These are phyloP conservation scores for Phoma sp. DNA, from an alignment of 2,329 filamentous ascomycete species.

Conservation along the genomic window DNA sequence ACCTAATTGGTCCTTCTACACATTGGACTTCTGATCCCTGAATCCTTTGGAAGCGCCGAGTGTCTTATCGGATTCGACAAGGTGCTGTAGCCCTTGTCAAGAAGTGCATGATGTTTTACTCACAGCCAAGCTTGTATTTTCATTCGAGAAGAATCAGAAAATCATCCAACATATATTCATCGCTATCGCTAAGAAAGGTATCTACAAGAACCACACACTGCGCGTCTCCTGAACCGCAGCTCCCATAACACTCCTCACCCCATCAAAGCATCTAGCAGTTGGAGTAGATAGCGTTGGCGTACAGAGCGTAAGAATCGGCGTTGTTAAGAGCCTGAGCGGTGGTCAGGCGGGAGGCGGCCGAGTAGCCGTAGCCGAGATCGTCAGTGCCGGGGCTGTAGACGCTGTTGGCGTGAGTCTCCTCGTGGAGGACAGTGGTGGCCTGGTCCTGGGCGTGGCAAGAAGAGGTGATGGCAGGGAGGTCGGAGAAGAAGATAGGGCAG, in stretches of 20 bases:
- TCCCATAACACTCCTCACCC: neutral
- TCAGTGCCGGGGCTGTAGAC: constrained; percentile 61
- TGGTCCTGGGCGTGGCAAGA: constrained; percentile 70
- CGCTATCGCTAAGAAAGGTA: constrained; percentile 7
- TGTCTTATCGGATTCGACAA: too few species aligned
- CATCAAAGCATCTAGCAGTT: constrained; percentile 26
- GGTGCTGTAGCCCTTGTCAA: too few species aligned
- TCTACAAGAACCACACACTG: constrained; percentile 2
- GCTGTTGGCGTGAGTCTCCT: constrained; percentile 67
- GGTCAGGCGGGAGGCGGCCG: constrained; percentile 53
- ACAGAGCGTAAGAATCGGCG: constrained; percentile 67
- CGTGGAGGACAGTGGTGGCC: constrained; percentile 69
- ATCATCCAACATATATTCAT: constrained; percentile 4
- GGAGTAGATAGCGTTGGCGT: constrained; percentile 53
- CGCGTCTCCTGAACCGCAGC: too few species aligned
- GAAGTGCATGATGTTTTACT: too few species aligned
- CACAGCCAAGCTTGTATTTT: too few species aligned
- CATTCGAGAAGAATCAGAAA: neutral
- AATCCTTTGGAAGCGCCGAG: too few species aligned
- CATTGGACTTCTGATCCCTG: too few species aligned
- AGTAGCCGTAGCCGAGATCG: constrained; percentile 65
- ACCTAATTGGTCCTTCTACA: too few species aligned
- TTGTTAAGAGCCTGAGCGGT: constrained; percentile 63
- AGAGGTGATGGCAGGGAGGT: constrained; percentile 56
- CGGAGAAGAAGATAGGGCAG: constrained; percentile 65